Conservation (phyloP, 495 filamentous ascomycete species). For the Neurospora sp. region DNA sequence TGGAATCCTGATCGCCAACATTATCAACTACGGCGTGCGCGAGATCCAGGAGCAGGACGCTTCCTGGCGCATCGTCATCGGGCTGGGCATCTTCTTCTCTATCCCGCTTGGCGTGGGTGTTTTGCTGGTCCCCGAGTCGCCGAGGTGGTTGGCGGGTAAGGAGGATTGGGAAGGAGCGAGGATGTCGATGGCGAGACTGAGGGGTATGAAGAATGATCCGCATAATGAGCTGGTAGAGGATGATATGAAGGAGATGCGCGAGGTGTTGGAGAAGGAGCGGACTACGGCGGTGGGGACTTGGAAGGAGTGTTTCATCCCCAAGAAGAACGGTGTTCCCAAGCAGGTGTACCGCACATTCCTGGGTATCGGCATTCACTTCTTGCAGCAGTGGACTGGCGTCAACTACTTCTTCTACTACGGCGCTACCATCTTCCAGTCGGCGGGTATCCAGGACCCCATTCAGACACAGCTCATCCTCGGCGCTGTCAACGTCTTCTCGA, state of each 20-base stretch:
- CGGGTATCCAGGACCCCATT: constrained; percentile 53
- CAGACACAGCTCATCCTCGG: constrained; percentile 60
- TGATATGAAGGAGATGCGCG: constrained; percentile 61
- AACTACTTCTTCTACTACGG: constrained; percentile 51
- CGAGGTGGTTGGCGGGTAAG: constrained; percentile 47
- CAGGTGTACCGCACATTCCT: constrained; percentile 60
- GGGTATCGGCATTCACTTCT: constrained; percentile 55
- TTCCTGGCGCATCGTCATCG: constrained; percentile 64
- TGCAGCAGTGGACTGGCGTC: constrained; percentile 55
- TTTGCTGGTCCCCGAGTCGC: constrained; percentile 53
- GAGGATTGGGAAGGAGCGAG: constrained; percentile 48
- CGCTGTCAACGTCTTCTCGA: constrained; percentile 59
- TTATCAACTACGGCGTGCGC: constrained; percentile 52
- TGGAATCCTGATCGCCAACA: constrained; percentile 64
- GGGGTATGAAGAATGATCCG: constrained; percentile 46
- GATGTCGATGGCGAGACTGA: constrained; percentile 51
- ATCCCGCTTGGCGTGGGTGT: constrained; percentile 52
- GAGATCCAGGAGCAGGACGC: constrained; percentile 30
- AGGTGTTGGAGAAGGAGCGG: constrained; percentile 47
- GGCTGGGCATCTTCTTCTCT: constrained; percentile 57
- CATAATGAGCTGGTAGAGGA: constrained; percentile 49
- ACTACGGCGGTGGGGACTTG: constrained; percentile 40
- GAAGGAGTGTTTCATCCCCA: constrained; percentile 48
- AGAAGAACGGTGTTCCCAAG: constrained; percentile 34
- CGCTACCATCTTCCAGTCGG: constrained; percentile 49